Base-by-base conservation (phyloP, 192 early-diverging fungal species). In the Entomortierella parvispora region DNA sequence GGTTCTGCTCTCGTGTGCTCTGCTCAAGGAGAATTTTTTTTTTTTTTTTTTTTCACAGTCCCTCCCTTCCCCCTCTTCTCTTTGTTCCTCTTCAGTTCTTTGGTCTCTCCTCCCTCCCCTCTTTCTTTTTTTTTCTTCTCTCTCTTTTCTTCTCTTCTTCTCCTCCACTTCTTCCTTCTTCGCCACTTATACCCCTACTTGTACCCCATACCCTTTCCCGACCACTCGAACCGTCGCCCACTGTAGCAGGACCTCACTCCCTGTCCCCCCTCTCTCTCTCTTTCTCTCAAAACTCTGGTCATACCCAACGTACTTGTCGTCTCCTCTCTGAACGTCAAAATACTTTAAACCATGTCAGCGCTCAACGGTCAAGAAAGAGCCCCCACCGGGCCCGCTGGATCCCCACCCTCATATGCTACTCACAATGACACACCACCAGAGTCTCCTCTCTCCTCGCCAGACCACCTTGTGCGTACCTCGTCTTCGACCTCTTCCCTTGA, bases 401-500 rank as follows among this genome's bases (percentile, higher is more conserved):
- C 12, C 7, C 37, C 37, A 40, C 37, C 51, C 22, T 28, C 51
- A 20, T 14, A 52, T 52, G 28, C 51, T 23, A 6, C 10, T 29
- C 51, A 52, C 51, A 26, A 45, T 31, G 28, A 47, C 31, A 61
- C 59, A 44, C 10, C 59, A 23, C n/a, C 29, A 52, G 3, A 29
- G 42, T n/a, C 22, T 18, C 11, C 55, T 9, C n/a, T 20, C 49
- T 12, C 51, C 40, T 33, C 28, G 44, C 29, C 22, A 17, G 23
- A 32, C 14, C 28, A 32, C 42, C 7, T 60, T 25, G 5, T 49
- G 43, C n/a, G 18, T 8, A 43, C 51, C 33, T 47, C 52, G 7
- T 52, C 45, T 7, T 33, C 32, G 20, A 18, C 55, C 44, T 23
- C 53, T 2, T 64, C 69, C 37, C 31, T 76, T 50, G 65, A 68